Base-by-base conservation (phyloP, 345 rosid genomes). In the Trapa bicornis region DNA sequence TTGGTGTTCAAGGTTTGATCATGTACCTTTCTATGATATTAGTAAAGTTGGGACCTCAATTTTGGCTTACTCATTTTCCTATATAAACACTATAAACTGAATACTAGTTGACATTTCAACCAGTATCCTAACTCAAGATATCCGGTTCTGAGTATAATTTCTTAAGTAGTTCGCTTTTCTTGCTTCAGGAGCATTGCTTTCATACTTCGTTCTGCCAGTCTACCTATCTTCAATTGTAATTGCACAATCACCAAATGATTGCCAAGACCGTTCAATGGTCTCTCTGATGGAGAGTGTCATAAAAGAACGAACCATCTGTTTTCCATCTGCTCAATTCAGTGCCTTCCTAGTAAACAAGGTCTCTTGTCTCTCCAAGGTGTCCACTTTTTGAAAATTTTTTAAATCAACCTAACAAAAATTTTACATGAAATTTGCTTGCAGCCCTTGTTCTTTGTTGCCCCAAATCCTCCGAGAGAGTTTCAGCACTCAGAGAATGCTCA, bases 1-100 rank as follows among this genome's bases (percentile, higher is more conserved):
- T 87, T 67, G 99, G 99, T 75, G 83, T 88, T 78, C 97, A 93
- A 91, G 98, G 98, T 88, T 60, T 8, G 73, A 63, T 56, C 42
- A 9, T 73, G 72, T 60, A 70, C 14, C 60, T 54, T 54, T 54
- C 60, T 54, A 4, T 22, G 60, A 1, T 17, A 14, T 11, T 50
- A 2, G 16, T 11, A 6, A 11, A 50, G 54, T 14, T n/a, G 60
- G 35, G 4, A 6, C 60, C 60, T 22, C n/a, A 0, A 6, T 64
- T 63, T 16, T 65, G 15, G 37, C 61, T 22, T 32, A n/a, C 53
- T 50, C n/a, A 22, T 67, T 60, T 39, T 11, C 38, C 29, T 43
- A 17, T 17, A 36, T 56, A 35, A 50, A 13, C 54, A 32, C 33
- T 17, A 6, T 53, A 53, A 53, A 15, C 33, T 53, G 58, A 17